Base-by-base conservation (phyloP, 345 rosid species). In the Lepidium africanum region DNA sequence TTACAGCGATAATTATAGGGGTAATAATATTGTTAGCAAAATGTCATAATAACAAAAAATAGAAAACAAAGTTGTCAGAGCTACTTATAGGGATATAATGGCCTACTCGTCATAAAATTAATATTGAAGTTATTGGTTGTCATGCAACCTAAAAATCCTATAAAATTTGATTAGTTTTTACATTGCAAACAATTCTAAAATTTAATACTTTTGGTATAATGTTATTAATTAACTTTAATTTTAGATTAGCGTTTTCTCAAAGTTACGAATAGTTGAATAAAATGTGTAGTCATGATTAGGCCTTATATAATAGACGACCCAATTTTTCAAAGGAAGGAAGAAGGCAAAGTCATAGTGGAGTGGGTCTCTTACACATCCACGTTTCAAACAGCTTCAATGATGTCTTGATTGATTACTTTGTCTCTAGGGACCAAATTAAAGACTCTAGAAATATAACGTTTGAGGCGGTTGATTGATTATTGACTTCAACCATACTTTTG, bases 291-390 rank as follows among this genome's bases (percentile, higher is more conserved):
- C 17, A 46, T 67, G 63, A 56, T 56, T 56, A 27, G 13, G 45
- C 27, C 27, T 35, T 45, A 8, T 19, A 56, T 67, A 1, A 23
- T 57, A 23, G 64, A 36, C 16, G 33, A 30, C 45, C 14, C 45
- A 14, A 4, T 4, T 19, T 35, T 4, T 36, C 10, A 46, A 43
- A 67, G 51, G 25, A 40, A 65, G 14, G 45, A 45, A 60, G 66
- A 61, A 61, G 23, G 53, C 51, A 62, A 45, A 61, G 67, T 45
- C 67, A 61, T 45, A 15, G 30, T 46, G 65, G 47, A 45, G 63
- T 56, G 72, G 72, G 56, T 68, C 65, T 36, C 55, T 57, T 57
- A 68, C 57, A 57, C 49, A 57, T 14, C 57, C 57, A 47, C 39
- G 39, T 57, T 37, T 37, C 57, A 37, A 58, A 68, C 65, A 68